Conservation (phyloP, 2,329 filamentous ascomycete species). For the Verticillium nonalfalfae region DNA sequence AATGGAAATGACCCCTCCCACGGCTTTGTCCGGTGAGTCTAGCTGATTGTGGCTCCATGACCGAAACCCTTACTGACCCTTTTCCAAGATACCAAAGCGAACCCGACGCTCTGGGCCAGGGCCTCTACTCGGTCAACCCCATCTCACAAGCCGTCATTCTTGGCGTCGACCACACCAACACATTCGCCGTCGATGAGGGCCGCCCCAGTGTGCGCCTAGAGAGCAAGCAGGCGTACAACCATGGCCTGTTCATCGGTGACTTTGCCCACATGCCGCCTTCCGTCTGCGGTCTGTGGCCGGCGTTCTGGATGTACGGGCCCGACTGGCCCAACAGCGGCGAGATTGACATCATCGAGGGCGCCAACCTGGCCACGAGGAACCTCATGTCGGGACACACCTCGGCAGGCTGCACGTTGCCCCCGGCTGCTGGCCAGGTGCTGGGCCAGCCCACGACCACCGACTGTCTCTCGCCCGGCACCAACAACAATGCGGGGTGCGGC, state of each 20-base stretch:
- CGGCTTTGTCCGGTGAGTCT: constrained; percentile 22
- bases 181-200: constrained; percentile 29
- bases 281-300: constrained; percentile 67
- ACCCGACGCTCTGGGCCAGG: constrained; percentile 27
- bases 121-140: constrained; percentile 35
- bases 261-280: constrained; percentile 67
- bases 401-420: constrained; percentile 11
- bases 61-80: not conserved
- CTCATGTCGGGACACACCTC: constrained; percentile 57
- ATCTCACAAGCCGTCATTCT: constrained; percentile 35
- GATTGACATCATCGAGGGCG: constrained; percentile 66
- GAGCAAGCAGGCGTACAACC: constrained; percentile 56
- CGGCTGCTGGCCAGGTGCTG: not conserved
- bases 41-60: not conserved
- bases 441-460: not conserved
- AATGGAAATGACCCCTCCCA: constrained; percentile 56
- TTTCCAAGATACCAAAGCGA: constrained; percentile 36
- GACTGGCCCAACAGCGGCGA: constrained; percentile 60
- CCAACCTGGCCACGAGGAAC: constrained; percentile 54
- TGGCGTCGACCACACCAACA: constrained; percentile 35
- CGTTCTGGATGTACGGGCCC: constrained; percentile 52
- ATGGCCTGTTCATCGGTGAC: constrained; percentile 66
- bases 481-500: constrained; percentile 37
- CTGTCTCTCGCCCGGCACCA: not conserved
- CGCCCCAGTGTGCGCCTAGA: constrained; percentile 59